phyloP scores from a whole-genome alignment of 176 grass and related monocot genomes.

The Phoenix dactylifera region DNA sequence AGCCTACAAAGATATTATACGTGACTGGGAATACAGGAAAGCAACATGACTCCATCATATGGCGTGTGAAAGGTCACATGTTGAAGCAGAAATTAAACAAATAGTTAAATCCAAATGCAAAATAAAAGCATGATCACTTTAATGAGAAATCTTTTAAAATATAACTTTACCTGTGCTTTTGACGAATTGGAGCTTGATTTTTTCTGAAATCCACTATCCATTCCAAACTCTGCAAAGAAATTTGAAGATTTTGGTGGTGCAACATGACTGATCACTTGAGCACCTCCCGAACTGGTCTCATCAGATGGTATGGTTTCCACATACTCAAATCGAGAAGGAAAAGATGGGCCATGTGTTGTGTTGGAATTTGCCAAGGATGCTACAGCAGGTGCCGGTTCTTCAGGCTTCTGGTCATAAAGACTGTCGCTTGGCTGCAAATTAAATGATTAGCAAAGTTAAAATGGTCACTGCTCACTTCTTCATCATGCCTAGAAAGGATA shows the following conservation, averaged over 20 bases:
- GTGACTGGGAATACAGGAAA: too few species aligned
- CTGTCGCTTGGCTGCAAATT: conserved; percentile 54
- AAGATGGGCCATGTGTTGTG: conserved; percentile 29
- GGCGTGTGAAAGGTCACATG: too few species aligned
- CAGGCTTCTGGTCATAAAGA: conserved; percentile 85
- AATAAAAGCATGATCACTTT: not conserved
- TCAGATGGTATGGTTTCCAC: conserved; percentile 31
- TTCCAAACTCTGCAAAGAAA: conserved; percentile 76
- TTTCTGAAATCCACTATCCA: conserved; percentile 64
- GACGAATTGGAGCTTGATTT: conserved; percentile 46
- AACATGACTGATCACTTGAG: conserved; percentile 45
- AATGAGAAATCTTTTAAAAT: not conserved
- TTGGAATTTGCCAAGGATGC: conserved; percentile 29
- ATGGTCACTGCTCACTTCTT: too few species aligned
- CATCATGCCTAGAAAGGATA: too few species aligned
- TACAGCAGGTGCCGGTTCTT: conserved; percentile 49
- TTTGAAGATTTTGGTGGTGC: conserved; percentile 63
- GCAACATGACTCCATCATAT: too few species aligned
- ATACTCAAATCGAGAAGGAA: conserved; percentile 68
- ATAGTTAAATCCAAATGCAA: too few species aligned
- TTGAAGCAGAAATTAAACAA: too few species aligned
- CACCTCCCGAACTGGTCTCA: conserved; percentile 31
- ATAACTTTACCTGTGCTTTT: conserved; percentile 52
- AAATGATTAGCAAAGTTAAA: conserved; percentile 3
- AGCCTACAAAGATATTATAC: not conserved